Base-by-base conservation (phyloP, 2,329 filamentous ascomycete species). In the Beauveria scarabaeidicola region DNA sequence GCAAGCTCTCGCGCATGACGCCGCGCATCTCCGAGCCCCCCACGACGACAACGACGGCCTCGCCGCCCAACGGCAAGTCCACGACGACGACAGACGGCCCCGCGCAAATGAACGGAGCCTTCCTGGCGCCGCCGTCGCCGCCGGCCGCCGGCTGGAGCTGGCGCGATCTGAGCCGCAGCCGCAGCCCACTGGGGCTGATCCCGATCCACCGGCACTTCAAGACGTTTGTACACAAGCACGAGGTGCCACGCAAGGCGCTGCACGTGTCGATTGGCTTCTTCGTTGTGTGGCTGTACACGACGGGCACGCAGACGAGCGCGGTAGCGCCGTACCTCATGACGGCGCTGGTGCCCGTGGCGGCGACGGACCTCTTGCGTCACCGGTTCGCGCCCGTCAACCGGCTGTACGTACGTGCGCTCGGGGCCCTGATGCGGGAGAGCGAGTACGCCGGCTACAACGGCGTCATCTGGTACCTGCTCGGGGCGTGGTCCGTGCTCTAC, bases 231-330 rank as follows among this genome's bases (percentile, higher is more conserved):
- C 94, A 99, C 80, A 91, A 91, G 68, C 93, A 99, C 74, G 94
- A 99, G 75, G 92, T 99, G 57, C 94, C 94, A 10, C 88, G 94
- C 67, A 99, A 99, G 74, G 78, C 86, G 44, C 81, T 99, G 41
- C 94, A 99, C 72, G 90, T 97, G 60, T 97, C 92, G 52, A 99
- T 99, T 70, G 94, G 94, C 58, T 97, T 97, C 76, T 81, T 97
- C 62, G 91, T 93, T 21, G 82, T 96, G 50, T 89, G 87, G 77
- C 82, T 97, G 41, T 99, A 97, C 73, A 80, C 84, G 53, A 84
- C 82, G 27, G 93, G 91, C 60, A 83, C 87, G 5, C 91, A 96
- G 72, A 84, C 90, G 1, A 78, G 77, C 21, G 76, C 87, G 19
- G 93, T 99, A 54, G 88, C 92, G 47, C 93, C 94, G 0, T 91